A percentile compares a stretch with the other conserved stretches of the same genome.
These are phyloP conservation scores for Alnus glutinosa DNA, from an alignment of 306 rosid genomes.

Conservation along the genomic window DNA sequence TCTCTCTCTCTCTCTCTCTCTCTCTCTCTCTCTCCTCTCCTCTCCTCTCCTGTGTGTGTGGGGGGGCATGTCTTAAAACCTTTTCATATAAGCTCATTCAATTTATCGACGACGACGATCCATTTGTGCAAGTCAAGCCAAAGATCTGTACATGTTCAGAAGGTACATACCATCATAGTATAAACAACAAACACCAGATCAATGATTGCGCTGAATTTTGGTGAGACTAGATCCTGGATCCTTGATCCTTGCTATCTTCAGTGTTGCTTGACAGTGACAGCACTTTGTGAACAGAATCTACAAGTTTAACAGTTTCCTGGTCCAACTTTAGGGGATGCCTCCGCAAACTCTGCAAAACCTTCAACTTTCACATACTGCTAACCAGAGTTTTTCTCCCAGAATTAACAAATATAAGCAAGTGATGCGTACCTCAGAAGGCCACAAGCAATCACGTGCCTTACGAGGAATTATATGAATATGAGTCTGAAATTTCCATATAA, in stretches of 20 bases:
- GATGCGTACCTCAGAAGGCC: conserved; percentile 86
- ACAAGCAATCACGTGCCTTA: conserved; percentile 69
- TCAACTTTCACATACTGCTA: neutral
- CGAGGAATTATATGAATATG: conserved; percentile 97
- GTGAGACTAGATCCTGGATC: conserved; percentile 47
- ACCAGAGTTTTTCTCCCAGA: conserved; percentile 8
- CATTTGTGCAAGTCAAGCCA: neutral
- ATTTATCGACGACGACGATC: neutral
- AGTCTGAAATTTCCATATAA: conserved; percentile 60
- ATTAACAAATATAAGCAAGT: conserved; percentile 11
- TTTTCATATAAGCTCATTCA: neutral
- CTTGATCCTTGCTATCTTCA: conserved; percentile 40
- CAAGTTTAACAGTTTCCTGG: conserved; percentile 67
- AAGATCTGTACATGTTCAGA: neutral
- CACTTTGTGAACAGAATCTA: conserved; percentile 61
- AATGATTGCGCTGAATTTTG: conserved; percentile 44
- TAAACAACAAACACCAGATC: conserved; percentile 24
- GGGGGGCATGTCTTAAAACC: neutral
- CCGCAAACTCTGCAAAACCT: conserved; percentile 54
- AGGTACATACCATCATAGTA: neutral
- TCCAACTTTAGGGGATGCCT: conserved; percentile 68
- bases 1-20: neutral
- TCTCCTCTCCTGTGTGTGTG: neutral
- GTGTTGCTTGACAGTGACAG: conserved; percentile 35
- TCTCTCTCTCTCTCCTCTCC: neutral